Evolutionary conservation across 2,329 filamentous ascomycete species (phyloP).

Genomic region (Trichoderma brevicompactum): DNA sequence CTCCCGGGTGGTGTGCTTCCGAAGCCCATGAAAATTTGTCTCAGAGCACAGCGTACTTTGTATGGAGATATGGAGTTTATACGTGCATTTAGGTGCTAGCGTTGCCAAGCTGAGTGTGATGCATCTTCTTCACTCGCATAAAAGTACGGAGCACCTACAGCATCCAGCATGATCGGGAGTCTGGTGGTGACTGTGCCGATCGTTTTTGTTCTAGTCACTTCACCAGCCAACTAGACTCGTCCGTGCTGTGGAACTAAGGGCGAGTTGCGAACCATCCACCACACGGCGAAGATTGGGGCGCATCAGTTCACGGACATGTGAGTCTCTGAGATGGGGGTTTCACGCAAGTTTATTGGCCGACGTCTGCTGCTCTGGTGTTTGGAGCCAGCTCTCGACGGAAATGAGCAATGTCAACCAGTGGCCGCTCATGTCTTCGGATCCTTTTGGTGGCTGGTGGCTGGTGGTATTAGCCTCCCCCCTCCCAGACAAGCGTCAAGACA

Average conservation of each 20-base stretch:
- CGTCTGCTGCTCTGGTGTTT: conserved; percentile 16
- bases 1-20: conserved; percentile 25
- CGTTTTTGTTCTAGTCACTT: background rate
- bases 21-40: conserved; percentile 24
- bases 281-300: conserved; percentile 35
- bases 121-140: background rate
- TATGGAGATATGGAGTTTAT: background rate
- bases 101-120: conserved; percentile 6
- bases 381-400: conserved; percentile 9
- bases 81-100: background rate
- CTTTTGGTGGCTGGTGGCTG: conserved; percentile 9
- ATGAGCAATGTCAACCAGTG: conserved; percentile 12
- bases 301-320: conserved; percentile 39
- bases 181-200: conserved; percentile 14
- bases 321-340: conserved; percentile 29
- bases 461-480: background rate
- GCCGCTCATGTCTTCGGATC: background rate
- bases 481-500: conserved; percentile 7
- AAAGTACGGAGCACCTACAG: background rate
- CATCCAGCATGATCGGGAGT: background rate
- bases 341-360: conserved; percentile 17
- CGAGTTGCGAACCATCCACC: conserved; percentile 12
- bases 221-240: conserved; percentile 7
- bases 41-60: background rate
- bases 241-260: conserved; percentile 3